Evolutionary conservation across 2,329 filamentous ascomycete species (phyloP).

Genomic region (Mariannaea sp.): DNA sequence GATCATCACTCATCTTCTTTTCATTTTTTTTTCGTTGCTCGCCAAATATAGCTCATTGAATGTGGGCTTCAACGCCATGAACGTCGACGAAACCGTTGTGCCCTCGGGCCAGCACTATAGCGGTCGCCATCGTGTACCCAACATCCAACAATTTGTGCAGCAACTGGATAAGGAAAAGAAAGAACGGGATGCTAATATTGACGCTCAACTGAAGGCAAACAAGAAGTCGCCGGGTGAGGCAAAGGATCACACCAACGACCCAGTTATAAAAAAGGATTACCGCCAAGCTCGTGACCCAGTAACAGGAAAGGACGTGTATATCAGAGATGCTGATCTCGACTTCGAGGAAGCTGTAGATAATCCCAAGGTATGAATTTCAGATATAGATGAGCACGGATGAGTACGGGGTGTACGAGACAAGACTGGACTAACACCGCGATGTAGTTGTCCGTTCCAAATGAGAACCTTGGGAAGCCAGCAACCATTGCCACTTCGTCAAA

Average conservation of each 20-base stretch:
- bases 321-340: constrained; percentile 77
- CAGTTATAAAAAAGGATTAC: constrained; percentile 53
- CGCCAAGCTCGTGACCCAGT: constrained; percentile 85
- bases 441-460: constrained; percentile 84
- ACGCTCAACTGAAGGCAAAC: constrained; percentile 55
- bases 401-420: too few relatives aligned
- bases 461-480: constrained; percentile 78
- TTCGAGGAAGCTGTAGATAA: constrained; percentile 72
- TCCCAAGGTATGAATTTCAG: constrained; percentile 60
- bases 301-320: constrained; percentile 83
- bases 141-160: constrained; percentile 81
- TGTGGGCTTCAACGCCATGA: constrained; percentile 39
- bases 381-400: too few relatives aligned
- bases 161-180: constrained; percentile 80
- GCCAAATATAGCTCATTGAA: not conserved
- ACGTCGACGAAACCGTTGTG: constrained; percentile 46
- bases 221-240: constrained; percentile 43
- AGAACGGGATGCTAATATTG: constrained; percentile 72
- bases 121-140: constrained; percentile 81
- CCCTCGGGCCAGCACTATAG: constrained; percentile 75
- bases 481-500: constrained; percentile 71
- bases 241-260: constrained; percentile 49
- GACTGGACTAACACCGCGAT: not conserved
- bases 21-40: not conserved
- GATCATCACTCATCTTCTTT: not conserved